A percentile compares a stretch with the other conserved stretches of the same genome.
phyloP scores from a whole-genome alignment of 768 basidiomycete genomes.

The Ramaria sp. region DNA sequence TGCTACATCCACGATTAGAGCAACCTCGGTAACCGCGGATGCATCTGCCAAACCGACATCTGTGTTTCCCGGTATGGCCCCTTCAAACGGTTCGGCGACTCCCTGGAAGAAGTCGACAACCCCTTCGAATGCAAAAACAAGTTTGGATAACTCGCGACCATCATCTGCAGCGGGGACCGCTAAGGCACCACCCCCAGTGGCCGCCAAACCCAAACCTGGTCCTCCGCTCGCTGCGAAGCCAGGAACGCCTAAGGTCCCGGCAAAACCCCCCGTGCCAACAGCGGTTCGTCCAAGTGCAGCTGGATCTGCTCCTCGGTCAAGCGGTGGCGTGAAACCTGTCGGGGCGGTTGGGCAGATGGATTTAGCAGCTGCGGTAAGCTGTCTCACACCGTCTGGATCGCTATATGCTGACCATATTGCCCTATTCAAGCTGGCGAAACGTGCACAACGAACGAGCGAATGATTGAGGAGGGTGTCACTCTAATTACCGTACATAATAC shows the following conservation, averaged over 20 bases:
- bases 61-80: constrained; percentile 69
- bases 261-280: constrained; percentile 53
- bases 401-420: neutral
- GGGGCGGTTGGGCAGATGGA: constrained; percentile 59
- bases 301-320: constrained; percentile 27
- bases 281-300: constrained; percentile 40
- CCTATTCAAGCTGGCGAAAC: constrained; percentile 53
- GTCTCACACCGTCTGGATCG: neutral
- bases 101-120: constrained; percentile 59
- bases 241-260: constrained; percentile 34
- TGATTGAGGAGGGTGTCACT: neutral
- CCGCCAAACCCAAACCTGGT: constrained; percentile 51
- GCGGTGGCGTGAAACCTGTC: constrained; percentile 30
- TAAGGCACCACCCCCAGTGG: constrained; percentile 47
- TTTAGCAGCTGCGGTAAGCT: constrained; percentile 71
- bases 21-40: constrained; percentile 41
- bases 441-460: constrained; percentile 40
- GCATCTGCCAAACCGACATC: constrained; percentile 67
- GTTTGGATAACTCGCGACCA: constrained; percentile 40
- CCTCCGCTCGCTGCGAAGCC: constrained; percentile 50
- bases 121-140: constrained; percentile 23
- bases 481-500: neutral
- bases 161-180: constrained; percentile 38
- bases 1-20: constrained; percentile 13
- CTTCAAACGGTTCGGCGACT: constrained; percentile 55